These are phyloP conservation scores for Paraphaeosphaeria sporulosa DNA, from an alignment of 2,329 filamentous ascomycete genomes.

Conservation along the genomic window DNA sequence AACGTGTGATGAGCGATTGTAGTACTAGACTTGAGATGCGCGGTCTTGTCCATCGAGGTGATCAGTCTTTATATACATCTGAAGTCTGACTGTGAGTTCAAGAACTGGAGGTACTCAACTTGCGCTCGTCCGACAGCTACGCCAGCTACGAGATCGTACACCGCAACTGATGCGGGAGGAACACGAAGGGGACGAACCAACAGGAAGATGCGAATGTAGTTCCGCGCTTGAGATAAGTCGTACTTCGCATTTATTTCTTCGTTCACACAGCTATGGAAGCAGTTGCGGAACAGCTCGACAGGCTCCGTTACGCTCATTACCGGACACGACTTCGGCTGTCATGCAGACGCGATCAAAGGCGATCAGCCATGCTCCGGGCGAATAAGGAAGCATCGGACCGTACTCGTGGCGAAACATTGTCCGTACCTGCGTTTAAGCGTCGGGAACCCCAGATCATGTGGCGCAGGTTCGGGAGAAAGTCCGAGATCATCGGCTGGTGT, in stretches of 20 bases:
- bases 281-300: not conserved
- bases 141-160: not conserved
- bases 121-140: constrained; percentile 4
- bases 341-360: constrained; percentile 9
- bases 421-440: constrained; percentile 20
- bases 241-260: constrained; percentile 26
- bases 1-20: constrained; percentile 4
- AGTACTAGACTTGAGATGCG: constrained; percentile 1
- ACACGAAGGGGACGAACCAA: not conserved
- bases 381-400: constrained; percentile 7
- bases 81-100: constrained; percentile 20
- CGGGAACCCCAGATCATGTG: constrained; percentile 10
- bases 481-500: not conserved
- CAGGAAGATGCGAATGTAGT: not conserved
- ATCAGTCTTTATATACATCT: constrained; percentile 14
- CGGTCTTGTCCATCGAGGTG: not conserved
- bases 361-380: constrained; percentile 9
- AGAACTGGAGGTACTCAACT: constrained; percentile 10
- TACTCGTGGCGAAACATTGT: constrained; percentile 8
- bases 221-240: constrained; percentile 7
- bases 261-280: constrained; percentile 2
- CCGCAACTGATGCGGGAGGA: not conserved
- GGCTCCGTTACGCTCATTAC: constrained; percentile 18
- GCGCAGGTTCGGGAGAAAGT: constrained; percentile 5
- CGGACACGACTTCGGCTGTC: constrained; percentile 24